Evolutionary conservation across 352 stramenopile genomes (phyloP), one percentile per base, ranked within the genome.

Genomic region (Globisporangium heterothallicum): DNA sequence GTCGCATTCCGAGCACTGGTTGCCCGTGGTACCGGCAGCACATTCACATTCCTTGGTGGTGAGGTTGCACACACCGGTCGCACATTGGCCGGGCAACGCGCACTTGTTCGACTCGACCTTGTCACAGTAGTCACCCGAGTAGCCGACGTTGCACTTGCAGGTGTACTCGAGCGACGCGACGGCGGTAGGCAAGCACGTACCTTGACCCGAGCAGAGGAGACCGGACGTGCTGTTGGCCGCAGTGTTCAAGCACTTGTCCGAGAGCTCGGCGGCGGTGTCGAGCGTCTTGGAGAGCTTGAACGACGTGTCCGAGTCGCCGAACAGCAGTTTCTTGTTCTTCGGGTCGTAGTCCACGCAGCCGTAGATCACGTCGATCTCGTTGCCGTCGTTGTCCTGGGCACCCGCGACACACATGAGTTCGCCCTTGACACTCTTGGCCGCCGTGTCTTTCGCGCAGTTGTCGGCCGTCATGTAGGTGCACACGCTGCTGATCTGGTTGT

Each of bases 1-100:
- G 53, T 90, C 79, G 53, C 79, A 90, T 43, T 88, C 64, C 7
- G 74, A 82, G 61, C 77, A 88, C 64, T 90, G 79, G 49, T 80
- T 61, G 9, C 79, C 77, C 26, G 71, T 90, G 19, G 79, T 85
- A 18, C 79, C 79, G 4, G 59, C 62, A 8, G 69, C 72, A 46
- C 77, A 88, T 57, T 86, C 69, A 46, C 79, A 88, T 48, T 68
- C 53, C 48, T 87, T 68, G 6, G 70, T 82, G n/a, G 74, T 68
- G 27, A 86, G 61, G 68, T 88, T 84, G 69, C 79, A 90, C 44
- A 68, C 68, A 32, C 79, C 77, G 6, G 71, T 79, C 29, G 66
- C 70, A 56, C 77, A 90, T 54, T 90, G 79, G 21, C 79, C 77
- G 7, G 77, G 78, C 30, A 84, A 56, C 41, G 79, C 72, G 58